Evolutionary conservation across 768 basidiomycete genomes (phyloP).

Genomic region (Amanita muscaria): DNA sequence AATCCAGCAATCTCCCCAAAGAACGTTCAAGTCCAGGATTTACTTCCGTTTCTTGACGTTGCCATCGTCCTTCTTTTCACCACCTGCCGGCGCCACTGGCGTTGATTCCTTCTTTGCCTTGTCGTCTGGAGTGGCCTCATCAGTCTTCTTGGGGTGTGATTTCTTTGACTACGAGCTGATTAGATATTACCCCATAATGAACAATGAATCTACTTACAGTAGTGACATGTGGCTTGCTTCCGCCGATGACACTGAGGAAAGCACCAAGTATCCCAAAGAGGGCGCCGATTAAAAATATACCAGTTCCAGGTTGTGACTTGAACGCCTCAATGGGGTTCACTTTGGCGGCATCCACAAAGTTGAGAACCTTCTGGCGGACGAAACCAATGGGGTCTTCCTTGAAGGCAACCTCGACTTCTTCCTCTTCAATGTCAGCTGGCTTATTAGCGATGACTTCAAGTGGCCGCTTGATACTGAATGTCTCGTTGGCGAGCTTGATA

Average conservation of each 20-base stretch:
- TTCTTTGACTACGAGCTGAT: conserved; percentile 30
- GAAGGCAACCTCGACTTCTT: conserved; percentile 44
- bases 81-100: conserved; percentile 66
- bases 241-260: conserved; percentile 72
- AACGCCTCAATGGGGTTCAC: conserved; percentile 73
- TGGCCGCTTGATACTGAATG: conserved; percentile 85
- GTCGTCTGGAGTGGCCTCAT: conserved; percentile 52
- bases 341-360: conserved; percentile 73
- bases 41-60: conserved; percentile 63
- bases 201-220: conserved; percentile 37
- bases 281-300: conserved; percentile 63
- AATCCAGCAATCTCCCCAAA: not conserved
- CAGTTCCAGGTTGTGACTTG: conserved; percentile 85
- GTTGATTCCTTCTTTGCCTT: conserved; percentile 56
- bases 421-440: conserved; percentile 39
- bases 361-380: conserved; percentile 67
- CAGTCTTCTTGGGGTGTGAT: conserved; percentile 58
- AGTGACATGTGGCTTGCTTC: conserved; percentile 57
- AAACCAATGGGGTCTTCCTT: conserved; percentile 70
- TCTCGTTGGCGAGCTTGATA: conserved; percentile 71
- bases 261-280: conserved; percentile 79
- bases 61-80: conserved; percentile 63
- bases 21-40: not conserved
- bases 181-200: conserved; percentile 2
- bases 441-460: conserved; percentile 60